Percentiles rank a stretch among this genome's conserved stretches.
Evolutionary conservation across 768 basidiomycete species (phyloP).

Genomic region (Mycena capillaripes): DNA sequence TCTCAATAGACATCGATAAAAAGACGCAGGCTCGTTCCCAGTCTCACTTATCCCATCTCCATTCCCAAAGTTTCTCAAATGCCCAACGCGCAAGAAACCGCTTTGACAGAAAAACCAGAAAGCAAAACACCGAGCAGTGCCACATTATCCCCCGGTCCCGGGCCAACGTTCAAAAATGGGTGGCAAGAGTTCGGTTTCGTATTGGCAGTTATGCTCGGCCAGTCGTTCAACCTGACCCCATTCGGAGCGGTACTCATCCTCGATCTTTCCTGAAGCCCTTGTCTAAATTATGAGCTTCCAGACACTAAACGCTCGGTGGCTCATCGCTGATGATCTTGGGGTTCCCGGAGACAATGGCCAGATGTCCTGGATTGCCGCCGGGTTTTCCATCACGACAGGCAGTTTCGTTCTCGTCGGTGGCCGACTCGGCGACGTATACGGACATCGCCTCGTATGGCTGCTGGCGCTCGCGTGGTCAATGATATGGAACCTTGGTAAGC

Average conservation of each 20-base stretch:
- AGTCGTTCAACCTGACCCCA: constrained; percentile 19
- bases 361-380: constrained; percentile 18
- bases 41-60: neutral
- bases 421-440: constrained; percentile 15
- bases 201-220: constrained; percentile 18
- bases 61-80: neutral
- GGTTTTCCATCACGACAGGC: constrained; percentile 18
- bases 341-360: constrained; percentile 5
- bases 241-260: constrained; percentile 2
- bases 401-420: constrained; percentile 22
- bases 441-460: constrained; percentile 8
- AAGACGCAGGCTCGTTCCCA: neutral
- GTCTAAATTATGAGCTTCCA: neutral
- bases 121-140: neutral
- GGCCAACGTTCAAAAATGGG: constrained; percentile 5
- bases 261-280: neutral
- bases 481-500: constrained; percentile 15
- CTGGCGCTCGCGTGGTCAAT: constrained; percentile 7
- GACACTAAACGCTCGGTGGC: constrained; percentile 13
- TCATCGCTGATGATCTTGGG: constrained; percentile 11
- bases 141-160: neutral
- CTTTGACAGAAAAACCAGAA: neutral
- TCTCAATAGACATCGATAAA: neutral
- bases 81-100: neutral
- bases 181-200: constrained; percentile 22